Percentiles rank a stretch among this genome's conserved stretches.
phyloP scores from a whole-genome alignment of 2,329 filamentous ascomycete genomes.

The Stagonosporopsis rhizophila region DNA sequence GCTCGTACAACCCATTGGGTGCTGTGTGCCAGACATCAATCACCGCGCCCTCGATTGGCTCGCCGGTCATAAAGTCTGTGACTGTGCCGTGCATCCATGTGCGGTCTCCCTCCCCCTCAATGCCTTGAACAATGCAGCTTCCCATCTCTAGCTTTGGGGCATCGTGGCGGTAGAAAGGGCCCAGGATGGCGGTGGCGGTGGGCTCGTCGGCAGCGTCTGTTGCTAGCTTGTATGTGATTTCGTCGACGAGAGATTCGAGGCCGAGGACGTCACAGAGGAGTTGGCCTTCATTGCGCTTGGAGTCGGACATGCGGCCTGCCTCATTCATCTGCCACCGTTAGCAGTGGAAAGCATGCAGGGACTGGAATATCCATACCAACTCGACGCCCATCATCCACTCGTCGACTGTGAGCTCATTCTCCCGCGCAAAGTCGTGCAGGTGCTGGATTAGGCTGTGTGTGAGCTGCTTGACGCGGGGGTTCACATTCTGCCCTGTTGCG shows the following conservation, averaged over 20 bases:
- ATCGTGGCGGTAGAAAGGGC: slow-evolving; percentile 82
- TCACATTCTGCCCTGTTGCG: slow-evolving; percentile 73
- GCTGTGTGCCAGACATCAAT: slow-evolving; percentile 83
- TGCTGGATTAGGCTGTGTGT: slow-evolving; percentile 71
- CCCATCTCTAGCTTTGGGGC: slow-evolving; percentile 75
- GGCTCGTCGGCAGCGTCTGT: slow-evolving; percentile 58
- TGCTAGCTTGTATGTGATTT: slow-evolving; percentile 75
- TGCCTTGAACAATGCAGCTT: slow-evolving; percentile 65
- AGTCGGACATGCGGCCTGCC: slow-evolving; percentile 68
- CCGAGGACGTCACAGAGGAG: slow-evolving; percentile 66
- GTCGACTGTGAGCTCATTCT: slow-evolving; percentile 78
- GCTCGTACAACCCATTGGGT: slow-evolving; percentile 72
- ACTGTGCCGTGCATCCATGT: slow-evolving; percentile 71
- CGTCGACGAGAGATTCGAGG: slow-evolving; percentile 71
- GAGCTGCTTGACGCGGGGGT: slow-evolving; percentile 69
- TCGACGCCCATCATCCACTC: slow-evolving; percentile 79
- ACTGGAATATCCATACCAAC: slow-evolving; percentile 59
- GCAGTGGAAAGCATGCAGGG: not conserved
- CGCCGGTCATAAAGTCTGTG: slow-evolving; percentile 64
- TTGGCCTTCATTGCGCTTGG: slow-evolving; percentile 69
- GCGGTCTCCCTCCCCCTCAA: slow-evolving; percentile 57
- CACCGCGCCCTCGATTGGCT: slow-evolving; percentile 69
- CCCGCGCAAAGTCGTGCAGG: slow-evolving; percentile 78
- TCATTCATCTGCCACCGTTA: slow-evolving; percentile 59
- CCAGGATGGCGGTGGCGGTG: slow-evolving; percentile 80